phyloP scores from a whole-genome alignment of 208 protist genomes.

The Leishmania tropica region DNA sequence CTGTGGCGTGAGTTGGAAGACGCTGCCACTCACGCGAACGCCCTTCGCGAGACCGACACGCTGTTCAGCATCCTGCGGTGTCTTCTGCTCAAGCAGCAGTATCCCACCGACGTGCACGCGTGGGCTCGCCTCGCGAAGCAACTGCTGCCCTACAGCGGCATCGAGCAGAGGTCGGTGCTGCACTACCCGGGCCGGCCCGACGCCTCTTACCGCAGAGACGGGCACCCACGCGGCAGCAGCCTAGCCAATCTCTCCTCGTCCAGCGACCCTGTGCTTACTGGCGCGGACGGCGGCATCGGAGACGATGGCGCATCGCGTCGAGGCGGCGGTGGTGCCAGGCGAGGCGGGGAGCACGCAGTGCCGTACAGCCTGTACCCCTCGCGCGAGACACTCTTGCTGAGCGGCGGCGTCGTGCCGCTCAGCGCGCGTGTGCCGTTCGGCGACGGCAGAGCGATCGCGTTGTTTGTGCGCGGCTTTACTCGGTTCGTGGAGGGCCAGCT shows the following conservation, averaged over 20 bases:
- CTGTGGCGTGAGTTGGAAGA: conserved; percentile 56
- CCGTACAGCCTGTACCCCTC: conserved; percentile 37
- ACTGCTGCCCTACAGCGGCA: conserved; percentile 55
- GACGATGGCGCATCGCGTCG: background rate
- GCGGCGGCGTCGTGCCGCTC: conserved; percentile 80
- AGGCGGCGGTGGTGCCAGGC: background rate
- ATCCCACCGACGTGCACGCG: conserved; percentile 23
- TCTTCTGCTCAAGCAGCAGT: conserved; percentile 36
- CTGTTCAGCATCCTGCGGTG: conserved; percentile 46
- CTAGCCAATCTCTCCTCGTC: background rate
- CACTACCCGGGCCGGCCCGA: conserved; percentile 59
- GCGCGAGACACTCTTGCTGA: conserved; percentile 78
- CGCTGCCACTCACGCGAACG: conserved; percentile 37
- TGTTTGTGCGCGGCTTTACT: conserved; percentile 48
- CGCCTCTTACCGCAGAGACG: background rate
- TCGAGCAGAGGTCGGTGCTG: conserved; percentile 62
- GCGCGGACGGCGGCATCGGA: background rate
- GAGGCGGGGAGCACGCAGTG: background rate
- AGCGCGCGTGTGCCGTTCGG: conserved; percentile 62
- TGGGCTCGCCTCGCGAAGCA: conserved; percentile 58
- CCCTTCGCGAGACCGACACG: conserved; percentile 75
- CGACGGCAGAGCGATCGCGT: conserved; percentile 41
- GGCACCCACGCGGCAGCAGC: background rate
- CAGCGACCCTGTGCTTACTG: background rate
- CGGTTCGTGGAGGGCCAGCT: conserved; percentile 5